Evolutionary conservation across 2,329 filamentous ascomycete species (phyloP).

Genomic region (Sporothrix pseudoabietina): DNA sequence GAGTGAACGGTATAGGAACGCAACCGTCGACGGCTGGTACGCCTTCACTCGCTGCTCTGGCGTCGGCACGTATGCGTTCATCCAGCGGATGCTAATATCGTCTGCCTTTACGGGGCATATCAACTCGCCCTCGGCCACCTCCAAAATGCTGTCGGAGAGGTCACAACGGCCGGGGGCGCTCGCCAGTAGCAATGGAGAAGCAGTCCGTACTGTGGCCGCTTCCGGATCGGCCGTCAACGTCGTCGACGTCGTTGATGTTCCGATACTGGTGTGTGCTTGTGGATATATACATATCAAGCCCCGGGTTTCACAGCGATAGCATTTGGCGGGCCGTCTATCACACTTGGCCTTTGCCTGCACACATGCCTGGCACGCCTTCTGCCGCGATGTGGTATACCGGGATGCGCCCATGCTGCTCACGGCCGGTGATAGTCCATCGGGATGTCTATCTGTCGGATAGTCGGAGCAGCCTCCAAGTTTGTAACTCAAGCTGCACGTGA

Average conservation of each 20-base stretch:
- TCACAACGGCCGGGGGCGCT: conserved; percentile 34
- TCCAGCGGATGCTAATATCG: conserved; percentile 53
- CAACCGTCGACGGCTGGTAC: conserved; percentile 44
- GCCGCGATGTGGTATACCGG: conserved; percentile 45
- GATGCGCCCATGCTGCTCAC: conserved; percentile 35
- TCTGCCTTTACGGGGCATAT: conserved; percentile 51
- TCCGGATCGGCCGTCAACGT: not conserved
- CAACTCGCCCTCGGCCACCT: conserved; percentile 40
- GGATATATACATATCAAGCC: not conserved
- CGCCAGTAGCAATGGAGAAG: no score
- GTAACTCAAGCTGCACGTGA: not conserved
- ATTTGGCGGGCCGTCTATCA: conserved; percentile 42
- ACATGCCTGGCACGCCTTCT: conserved; percentile 47
- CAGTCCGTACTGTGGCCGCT: no score
- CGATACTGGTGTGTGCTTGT: not conserved
- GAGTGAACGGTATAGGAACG: conserved; percentile 48
- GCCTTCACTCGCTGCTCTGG: conserved; percentile 48
- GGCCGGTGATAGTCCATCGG: not conserved
- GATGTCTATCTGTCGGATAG: not conserved
- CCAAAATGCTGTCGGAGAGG: conserved; percentile 16
- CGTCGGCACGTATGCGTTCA: conserved; percentile 50
- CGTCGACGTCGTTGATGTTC: not conserved
- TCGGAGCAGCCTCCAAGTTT: not conserved
- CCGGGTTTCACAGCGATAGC: conserved; percentile 41
- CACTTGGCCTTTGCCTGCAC: conserved; percentile 47